Evolutionary conservation across 768 basidiomycete species (phyloP).

Genomic region (Sarcomyxa edulis): DNA sequence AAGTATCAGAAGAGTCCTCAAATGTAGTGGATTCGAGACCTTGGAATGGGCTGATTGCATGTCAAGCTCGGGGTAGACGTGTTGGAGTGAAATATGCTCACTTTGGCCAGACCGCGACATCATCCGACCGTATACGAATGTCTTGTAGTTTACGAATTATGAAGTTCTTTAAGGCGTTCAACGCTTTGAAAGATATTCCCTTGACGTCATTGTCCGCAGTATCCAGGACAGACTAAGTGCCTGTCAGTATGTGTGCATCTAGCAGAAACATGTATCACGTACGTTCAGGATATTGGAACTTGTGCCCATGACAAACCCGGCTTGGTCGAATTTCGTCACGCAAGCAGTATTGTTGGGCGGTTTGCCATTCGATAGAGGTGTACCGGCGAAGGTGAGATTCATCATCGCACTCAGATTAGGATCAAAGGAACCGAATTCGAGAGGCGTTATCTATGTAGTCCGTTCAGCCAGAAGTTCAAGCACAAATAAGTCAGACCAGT

Average conservation of each 20-base stretch:
- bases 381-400: conserved; percentile 61
- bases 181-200: conserved; percentile 29
- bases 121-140: conserved; percentile 46
- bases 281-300: conserved; percentile 70
- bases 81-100: conserved; percentile 15
- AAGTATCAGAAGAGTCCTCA: conserved; percentile 43
- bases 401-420: conserved; percentile 66
- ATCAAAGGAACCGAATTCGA: conserved; percentile 73
- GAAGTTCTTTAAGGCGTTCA: conserved; percentile 40
- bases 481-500: neutral
- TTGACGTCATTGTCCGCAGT: conserved; percentile 35
- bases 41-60: conserved; percentile 36
- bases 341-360: conserved; percentile 55
- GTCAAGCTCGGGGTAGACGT: conserved; percentile 4
- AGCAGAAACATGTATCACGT: conserved; percentile 8
- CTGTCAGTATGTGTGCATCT: conserved; percentile 19
- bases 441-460: conserved; percentile 50
- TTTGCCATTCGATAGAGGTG: conserved; percentile 51
- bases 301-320: conserved; percentile 68
- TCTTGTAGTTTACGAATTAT: conserved; percentile 40
- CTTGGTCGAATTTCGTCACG: conserved; percentile 71
- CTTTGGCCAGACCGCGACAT: conserved; percentile 72
- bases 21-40: conserved; percentile 45
- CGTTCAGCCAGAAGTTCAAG: neutral
- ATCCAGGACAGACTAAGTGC: conserved; percentile 50